Percentiles rank a stretch among this genome's conserved stretches.
These are phyloP conservation scores for Trichosporon sp. DNA, from an alignment of 1,284 basidiomycete genomes.

Conservation along the genomic window DNA sequence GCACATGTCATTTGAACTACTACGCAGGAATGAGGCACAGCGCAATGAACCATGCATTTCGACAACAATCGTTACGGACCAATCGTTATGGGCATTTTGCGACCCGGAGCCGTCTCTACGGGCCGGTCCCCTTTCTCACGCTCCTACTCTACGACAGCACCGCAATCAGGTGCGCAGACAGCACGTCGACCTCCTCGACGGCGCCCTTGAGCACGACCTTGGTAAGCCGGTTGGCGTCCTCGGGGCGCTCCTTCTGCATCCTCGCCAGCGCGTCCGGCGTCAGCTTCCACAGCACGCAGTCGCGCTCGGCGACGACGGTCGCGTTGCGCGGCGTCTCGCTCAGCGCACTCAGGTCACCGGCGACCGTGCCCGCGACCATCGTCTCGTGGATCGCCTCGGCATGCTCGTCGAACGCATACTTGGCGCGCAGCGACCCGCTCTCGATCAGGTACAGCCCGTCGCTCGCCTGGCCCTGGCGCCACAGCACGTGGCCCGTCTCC, in stretches of 20 bases:
- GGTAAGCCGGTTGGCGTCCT: conserved; percentile 63
- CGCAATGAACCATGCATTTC: no score
- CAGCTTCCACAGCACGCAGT: conserved; percentile 74
- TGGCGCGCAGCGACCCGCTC: conserved; percentile 72
- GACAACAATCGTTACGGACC: neutral
- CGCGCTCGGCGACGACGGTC: conserved; percentile 74
- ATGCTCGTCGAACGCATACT: conserved; percentile 69
- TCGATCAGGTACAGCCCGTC: conserved; percentile 85
- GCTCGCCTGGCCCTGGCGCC: conserved; percentile 67
- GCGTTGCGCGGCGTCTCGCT: conserved; percentile 73
- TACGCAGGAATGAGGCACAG: no score
- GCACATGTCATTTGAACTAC: no score
- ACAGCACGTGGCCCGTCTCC: conserved; percentile 63
- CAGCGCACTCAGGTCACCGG: conserved; percentile 79
- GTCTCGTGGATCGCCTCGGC: conserved; percentile 68
- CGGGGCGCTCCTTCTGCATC: conserved; percentile 64
- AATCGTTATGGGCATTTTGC: neutral
- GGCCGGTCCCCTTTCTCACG: neutral
- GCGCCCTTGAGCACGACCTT: conserved; percentile 70
- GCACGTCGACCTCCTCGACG: conserved; percentile 48
- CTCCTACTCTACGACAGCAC: conserved; percentile 31
- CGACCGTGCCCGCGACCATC: conserved; percentile 87
- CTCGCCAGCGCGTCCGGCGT: conserved; percentile 56
- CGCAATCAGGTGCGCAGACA: conserved; percentile 45
- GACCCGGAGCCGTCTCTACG: neutral